Conservation (phyloP, 441 rosid genomes). For the Capsella rubella region DNA sequence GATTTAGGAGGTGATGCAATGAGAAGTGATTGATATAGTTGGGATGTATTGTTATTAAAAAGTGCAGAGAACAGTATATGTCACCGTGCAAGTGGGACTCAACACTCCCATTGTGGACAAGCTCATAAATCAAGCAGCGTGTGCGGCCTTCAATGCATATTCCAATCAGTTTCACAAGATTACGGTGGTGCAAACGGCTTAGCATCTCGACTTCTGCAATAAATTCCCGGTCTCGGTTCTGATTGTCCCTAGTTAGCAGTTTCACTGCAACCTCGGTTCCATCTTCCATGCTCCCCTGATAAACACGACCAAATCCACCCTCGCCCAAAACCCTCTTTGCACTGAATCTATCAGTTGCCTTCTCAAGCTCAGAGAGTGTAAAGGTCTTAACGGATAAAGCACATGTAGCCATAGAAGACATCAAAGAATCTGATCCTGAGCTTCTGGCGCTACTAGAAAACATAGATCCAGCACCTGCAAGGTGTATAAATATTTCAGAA, state of each 20-base stretch:
- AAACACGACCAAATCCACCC: slow-evolving; percentile 99
- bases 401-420: slow-evolving; percentile 83
- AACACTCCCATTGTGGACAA: slow-evolving; percentile 91
- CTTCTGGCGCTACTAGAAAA: slow-evolving; percentile 78
- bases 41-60: slow-evolving; percentile 1
- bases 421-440: slow-evolving; percentile 73
- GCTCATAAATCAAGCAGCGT: slow-evolving; percentile 89
- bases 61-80: slow-evolving; percentile 23
- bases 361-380: slow-evolving; percentile 72
- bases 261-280: slow-evolving; percentile 91
- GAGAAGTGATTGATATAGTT: background rate
- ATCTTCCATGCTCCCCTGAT: slow-evolving; percentile 73
- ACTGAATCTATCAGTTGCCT: slow-evolving; percentile 87
- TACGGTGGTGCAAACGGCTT: slow-evolving; percentile 96
- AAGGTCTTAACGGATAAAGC: slow-evolving; percentile 85
- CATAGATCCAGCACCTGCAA: slow-evolving; percentile 75
- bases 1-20: slow-evolving; percentile 33
- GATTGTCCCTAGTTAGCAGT: slow-evolving; percentile 82
- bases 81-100: slow-evolving; percentile 99
- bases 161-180: slow-evolving; percentile 93
- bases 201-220: slow-evolving; percentile 98
- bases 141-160: slow-evolving; percentile 86
- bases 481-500: slow-evolving; percentile 36
- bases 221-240: slow-evolving; percentile 88
- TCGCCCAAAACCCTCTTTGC: slow-evolving; percentile 90